phyloP scores from a whole-genome alignment of 768 basidiomycete species.

The Serendipita vermifera region DNA sequence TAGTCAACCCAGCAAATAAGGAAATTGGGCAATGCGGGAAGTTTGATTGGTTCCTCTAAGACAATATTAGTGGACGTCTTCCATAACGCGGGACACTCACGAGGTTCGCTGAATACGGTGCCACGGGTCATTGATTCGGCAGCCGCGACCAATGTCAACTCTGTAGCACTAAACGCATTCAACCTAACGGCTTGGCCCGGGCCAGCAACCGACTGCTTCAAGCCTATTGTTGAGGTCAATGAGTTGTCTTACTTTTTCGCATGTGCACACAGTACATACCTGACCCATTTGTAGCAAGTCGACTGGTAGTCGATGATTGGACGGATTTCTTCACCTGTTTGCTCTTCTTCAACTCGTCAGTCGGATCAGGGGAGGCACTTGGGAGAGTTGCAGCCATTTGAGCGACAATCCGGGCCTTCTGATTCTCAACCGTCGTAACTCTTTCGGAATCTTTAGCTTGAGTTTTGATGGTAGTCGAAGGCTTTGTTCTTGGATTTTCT shows the following conservation, averaged over 20 bases:
- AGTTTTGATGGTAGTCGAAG: conserved; percentile 25
- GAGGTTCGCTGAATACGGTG: conserved; percentile 52
- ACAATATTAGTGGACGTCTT: neutral
- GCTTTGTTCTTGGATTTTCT: conserved; percentile 24
- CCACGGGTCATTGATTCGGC: conserved; percentile 57
- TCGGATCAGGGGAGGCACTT: conserved; percentile 24
- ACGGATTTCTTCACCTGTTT: conserved; percentile 21
- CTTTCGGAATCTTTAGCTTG: conserved; percentile 17
- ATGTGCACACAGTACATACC: neutral
- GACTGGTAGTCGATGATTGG: neutral
- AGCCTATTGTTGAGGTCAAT: conserved; percentile 12
- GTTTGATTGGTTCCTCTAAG: neutral
- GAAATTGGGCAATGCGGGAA: conserved; percentile 52
- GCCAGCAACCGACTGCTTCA: conserved; percentile 18
- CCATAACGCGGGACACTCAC: conserved; percentile 20
- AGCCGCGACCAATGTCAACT: conserved; percentile 38
- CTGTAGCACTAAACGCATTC: conserved; percentile 57
- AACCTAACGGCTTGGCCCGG: conserved; percentile 20
- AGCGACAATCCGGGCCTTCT: conserved; percentile 87
- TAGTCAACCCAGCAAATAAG: conserved; percentile 99
- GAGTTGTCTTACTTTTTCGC: neutral
- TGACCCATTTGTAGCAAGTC: neutral
- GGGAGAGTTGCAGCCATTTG: conserved; percentile 63
- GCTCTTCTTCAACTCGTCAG: conserved; percentile 27
- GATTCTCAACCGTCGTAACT: conserved; percentile 70